A percentile compares a stretch with the other conserved stretches of the same genome.
Evolutionary conservation across 257 asterid genomes (phyloP).

Genomic region (Solanum arcanum): DNA sequence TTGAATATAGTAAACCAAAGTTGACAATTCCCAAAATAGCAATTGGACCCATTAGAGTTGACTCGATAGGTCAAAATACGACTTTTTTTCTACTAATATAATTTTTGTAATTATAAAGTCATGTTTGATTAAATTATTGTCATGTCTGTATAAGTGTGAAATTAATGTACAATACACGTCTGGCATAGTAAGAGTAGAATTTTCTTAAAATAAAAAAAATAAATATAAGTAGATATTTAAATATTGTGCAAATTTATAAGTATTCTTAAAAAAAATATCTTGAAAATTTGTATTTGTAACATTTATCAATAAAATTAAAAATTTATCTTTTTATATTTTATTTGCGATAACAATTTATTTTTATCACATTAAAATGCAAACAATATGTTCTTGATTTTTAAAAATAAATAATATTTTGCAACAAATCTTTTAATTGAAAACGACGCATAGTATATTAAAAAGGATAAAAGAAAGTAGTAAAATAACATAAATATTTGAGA

Average conservation of each 20-base stretch:
- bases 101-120: background rate
- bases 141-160: background rate
- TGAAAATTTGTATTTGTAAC: no score
- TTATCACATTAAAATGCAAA: no score
- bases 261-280: background rate
- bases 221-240: background rate
- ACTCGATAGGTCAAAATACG: background rate
- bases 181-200: background rate
- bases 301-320: background rate
- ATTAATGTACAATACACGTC: background rate
- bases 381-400: no score
- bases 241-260: background rate
- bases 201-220: no score
- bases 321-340: no score
- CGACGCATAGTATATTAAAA: no score
- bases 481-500: no score
- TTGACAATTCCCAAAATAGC: background rate
- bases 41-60: background rate
- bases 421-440: no score
- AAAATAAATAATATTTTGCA: no score
- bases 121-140: background rate
- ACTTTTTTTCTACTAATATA: no score
- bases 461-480: no score
- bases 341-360: no score
- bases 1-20: background rate